Conservation (phyloP, 306 rosid species). For the Ochetophila trinervis region DNA sequence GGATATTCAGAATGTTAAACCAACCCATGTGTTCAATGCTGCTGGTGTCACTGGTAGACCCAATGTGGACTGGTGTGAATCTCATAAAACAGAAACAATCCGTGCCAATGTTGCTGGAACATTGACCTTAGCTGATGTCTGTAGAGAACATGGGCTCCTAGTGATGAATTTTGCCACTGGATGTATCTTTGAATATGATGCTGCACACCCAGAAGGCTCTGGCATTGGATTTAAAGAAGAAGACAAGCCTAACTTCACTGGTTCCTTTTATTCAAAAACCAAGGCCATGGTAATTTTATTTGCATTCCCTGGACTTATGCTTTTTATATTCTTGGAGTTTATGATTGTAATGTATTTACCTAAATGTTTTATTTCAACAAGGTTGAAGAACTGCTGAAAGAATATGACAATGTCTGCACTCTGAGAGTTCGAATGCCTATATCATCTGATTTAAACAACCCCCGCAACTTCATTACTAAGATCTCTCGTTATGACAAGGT, state of each 20-base stretch:
- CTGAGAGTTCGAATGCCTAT: constrained; percentile 90
- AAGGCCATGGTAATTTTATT: constrained; percentile 71
- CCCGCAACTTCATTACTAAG: constrained; percentile 88
- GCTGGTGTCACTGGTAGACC: constrained; percentile 92
- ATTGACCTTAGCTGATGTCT: constrained; percentile 79
- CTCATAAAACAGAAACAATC: constrained; percentile 73
- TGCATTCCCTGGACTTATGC: neutral
- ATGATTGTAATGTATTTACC: neutral
- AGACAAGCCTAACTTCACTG: constrained; percentile 73
- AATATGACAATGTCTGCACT: constrained; percentile 86
- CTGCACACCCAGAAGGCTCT: constrained; percentile 78
- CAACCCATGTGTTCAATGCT: constrained; percentile 81
- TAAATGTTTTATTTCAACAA: constrained; percentile 22
- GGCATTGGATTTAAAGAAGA: constrained; percentile 88
- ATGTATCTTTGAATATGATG: constrained; percentile 81
- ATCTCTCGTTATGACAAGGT: constrained; percentile 82
- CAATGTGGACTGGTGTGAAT: constrained; percentile 87
- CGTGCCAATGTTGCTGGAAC: constrained; percentile 78
- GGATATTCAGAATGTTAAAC: constrained; percentile 67
- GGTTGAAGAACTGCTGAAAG: constrained; percentile 88
- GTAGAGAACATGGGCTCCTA: constrained; percentile 75
- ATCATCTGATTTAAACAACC: constrained; percentile 80
- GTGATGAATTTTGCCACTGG: constrained; percentile 83
- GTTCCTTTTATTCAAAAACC: constrained; percentile 89
- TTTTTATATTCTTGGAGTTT: neutral